These are phyloP conservation scores for Cutaneotrichosporon dermatis DNA, from an alignment of 1,284 basidiomycete genomes.

Conservation along the genomic window DNA sequence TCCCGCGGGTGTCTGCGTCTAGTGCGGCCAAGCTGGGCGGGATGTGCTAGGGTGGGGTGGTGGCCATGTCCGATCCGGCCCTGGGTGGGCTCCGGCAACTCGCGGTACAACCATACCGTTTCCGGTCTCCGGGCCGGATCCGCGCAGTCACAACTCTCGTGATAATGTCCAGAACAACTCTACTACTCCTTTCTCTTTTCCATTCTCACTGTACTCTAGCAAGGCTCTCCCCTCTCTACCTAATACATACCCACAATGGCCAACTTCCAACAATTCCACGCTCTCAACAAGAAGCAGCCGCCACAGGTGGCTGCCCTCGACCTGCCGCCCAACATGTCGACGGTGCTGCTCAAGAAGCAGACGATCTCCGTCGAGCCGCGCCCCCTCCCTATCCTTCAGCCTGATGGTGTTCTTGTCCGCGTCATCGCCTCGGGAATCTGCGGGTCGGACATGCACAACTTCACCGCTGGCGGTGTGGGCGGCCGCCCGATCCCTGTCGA, in stretches of 20 bases:
- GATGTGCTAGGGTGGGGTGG: too few relatives aligned
- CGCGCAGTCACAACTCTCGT: too few relatives aligned
- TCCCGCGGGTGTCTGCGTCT: background rate
- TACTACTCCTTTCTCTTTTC: background rate
- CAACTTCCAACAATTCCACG: slow-evolving; percentile 25
- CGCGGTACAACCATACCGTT: too few relatives aligned
- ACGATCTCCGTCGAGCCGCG: slow-evolving; percentile 33
- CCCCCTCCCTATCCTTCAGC: slow-evolving; percentile 41
- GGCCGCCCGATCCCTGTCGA: slow-evolving; percentile 34
- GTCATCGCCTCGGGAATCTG: slow-evolving; percentile 45
- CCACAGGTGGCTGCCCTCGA: slow-evolving; percentile 32
- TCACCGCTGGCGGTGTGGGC: slow-evolving; percentile 41
- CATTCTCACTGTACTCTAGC: background rate
- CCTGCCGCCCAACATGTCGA: slow-evolving; percentile 35
- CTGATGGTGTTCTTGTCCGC: slow-evolving; percentile 44
- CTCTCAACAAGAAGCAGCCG: slow-evolving; percentile 36
- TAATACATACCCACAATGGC: slow-evolving; percentile 20
- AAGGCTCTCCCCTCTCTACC: background rate
- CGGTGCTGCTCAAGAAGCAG: slow-evolving; percentile 38
- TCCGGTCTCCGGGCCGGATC: too few relatives aligned
- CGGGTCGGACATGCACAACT: slow-evolving; percentile 45
- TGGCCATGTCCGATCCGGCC: background rate
- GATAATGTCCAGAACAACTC: background rate
- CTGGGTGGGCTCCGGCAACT: background rate
- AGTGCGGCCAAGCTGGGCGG: too few relatives aligned